These are phyloP conservation scores for Fusarium sacchari DNA, from an alignment of 2,329 filamentous ascomycete genomes.

Conservation along the genomic window DNA sequence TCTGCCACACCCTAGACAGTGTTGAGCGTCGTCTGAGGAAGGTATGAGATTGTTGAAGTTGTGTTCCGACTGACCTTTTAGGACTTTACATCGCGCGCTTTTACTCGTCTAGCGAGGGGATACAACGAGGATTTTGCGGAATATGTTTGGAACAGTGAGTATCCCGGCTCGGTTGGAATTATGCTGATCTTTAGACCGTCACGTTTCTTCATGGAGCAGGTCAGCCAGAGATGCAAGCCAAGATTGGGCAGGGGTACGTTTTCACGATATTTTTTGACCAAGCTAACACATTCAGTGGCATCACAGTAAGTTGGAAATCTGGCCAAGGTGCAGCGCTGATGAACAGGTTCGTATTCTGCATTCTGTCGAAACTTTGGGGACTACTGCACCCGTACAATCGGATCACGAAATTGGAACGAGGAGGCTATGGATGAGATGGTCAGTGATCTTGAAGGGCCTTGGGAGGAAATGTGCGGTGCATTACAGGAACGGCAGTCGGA, in stretches of 20 bases:
- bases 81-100: slow-evolving; percentile 34
- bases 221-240: slow-evolving; percentile 43
- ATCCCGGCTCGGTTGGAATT: fast-evolving
- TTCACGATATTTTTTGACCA: not conserved
- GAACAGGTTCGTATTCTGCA: slow-evolving; percentile 50
- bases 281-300: slow-evolving; percentile 44
- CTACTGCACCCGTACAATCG: slow-evolving; percentile 43
- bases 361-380: slow-evolving; percentile 56
- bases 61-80: slow-evolving; percentile 30
- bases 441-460: slow-evolving; percentile 46
- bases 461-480: slow-evolving; percentile 38
- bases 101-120: slow-evolving; percentile 3
- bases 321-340: not conserved
- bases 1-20: slow-evolving; percentile 47
- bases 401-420: slow-evolving; percentile 56
- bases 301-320: slow-evolving; percentile 20
- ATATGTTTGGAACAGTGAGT: slow-evolving; percentile 23
- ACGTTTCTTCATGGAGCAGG: slow-evolving; percentile 13
- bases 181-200: not conserved
- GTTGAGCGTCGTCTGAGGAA: slow-evolving; percentile 47
- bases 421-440: slow-evolving; percentile 54
- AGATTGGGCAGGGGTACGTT: slow-evolving; percentile 51
- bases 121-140: slow-evolving; percentile 21
- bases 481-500: not conserved
- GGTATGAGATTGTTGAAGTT: slow-evolving; percentile 35